These are phyloP conservation scores for Candida pseudoglaebosa DNA, from an alignment of 805 yeast species.

Conservation along the genomic window DNA sequence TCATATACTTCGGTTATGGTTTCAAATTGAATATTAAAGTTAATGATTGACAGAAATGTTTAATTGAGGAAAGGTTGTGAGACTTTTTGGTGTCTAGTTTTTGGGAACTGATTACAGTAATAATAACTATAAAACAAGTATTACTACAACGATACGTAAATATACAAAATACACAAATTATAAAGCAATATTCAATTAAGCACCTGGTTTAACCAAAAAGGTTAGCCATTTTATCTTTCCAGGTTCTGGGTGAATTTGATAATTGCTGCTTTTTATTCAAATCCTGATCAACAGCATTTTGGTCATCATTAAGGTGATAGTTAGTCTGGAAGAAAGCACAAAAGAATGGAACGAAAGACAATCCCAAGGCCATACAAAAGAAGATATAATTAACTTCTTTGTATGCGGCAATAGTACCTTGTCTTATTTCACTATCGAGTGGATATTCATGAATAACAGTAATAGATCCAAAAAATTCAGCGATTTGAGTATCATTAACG, in stretches of 20 bases:
- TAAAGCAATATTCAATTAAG: too few species aligned
- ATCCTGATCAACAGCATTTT: constrained; percentile 29
- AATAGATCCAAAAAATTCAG: constrained; percentile 18
- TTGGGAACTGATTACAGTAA: too few species aligned
- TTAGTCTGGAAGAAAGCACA: constrained; percentile 29
- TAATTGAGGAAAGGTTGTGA: too few species aligned
- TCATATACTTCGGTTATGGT: too few species aligned
- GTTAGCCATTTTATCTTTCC: constrained; percentile 12
- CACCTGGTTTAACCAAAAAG: constrained; percentile 7
- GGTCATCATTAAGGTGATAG: constrained; percentile 31
- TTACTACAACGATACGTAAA: too few species aligned
- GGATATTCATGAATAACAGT: constrained; percentile 19
- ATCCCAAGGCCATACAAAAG: constrained; percentile 24
- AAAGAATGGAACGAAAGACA: constrained; percentile 25
- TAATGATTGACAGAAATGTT: too few species aligned
- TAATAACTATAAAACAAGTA: too few species aligned
- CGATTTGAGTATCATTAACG: constrained; percentile 15
- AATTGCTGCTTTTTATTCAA: background rate
- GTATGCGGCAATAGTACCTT: constrained; percentile 30
- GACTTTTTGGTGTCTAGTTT: too few species aligned
- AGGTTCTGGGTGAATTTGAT: constrained; percentile 4
- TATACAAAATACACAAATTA: too few species aligned
- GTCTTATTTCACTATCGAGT: constrained; percentile 22
- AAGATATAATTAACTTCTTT: constrained; percentile 22
- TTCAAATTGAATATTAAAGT: too few species aligned